These are phyloP conservation scores for Xerocomellus dryophilus DNA, from an alignment of 768 basidiomycete species.

Conservation along the genomic window DNA sequence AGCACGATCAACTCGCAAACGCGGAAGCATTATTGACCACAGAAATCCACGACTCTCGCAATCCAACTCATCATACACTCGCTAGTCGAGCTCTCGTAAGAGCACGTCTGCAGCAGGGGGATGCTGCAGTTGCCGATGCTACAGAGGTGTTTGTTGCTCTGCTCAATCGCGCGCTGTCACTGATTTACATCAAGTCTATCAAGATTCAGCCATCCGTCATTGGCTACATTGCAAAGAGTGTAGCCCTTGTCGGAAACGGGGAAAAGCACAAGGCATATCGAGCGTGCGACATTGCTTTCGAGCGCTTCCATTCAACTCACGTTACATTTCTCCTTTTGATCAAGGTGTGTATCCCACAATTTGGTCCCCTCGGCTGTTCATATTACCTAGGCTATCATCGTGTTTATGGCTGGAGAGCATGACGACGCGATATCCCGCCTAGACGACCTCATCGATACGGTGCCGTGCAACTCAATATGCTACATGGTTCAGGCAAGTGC, in stretches of 20 bases:
- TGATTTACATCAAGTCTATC: neutral
- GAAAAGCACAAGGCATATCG: neutral
- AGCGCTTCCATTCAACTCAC: neutral
- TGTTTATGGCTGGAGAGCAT: neutral
- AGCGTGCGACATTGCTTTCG: neutral
- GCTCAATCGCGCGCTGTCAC: neutral
- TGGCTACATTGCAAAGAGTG: neutral
- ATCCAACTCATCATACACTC: neutral
- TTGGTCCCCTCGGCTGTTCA: neutral
- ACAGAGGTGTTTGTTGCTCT: neutral
- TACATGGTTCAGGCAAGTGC: neutral
- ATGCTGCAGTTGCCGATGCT: neutral
- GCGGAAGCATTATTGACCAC: neutral
- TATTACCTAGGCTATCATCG: neutral
- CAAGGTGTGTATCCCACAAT: neutral
- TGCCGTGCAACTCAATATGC: neutral
- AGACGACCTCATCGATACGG: neutral
- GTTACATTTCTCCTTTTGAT: neutral
- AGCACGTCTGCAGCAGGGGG: neutral
- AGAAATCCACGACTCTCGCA: neutral
- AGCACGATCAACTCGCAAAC: neutral
- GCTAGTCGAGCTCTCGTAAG: neutral
- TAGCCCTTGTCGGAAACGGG: neutral
- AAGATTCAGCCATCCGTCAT: neutral
- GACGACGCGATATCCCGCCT: neutral